Evolutionary conservation across 2,329 filamentous ascomycete species (phyloP), one percentile per base, ranked within the genome.

Genomic region (Catunica adiposa): DNA sequence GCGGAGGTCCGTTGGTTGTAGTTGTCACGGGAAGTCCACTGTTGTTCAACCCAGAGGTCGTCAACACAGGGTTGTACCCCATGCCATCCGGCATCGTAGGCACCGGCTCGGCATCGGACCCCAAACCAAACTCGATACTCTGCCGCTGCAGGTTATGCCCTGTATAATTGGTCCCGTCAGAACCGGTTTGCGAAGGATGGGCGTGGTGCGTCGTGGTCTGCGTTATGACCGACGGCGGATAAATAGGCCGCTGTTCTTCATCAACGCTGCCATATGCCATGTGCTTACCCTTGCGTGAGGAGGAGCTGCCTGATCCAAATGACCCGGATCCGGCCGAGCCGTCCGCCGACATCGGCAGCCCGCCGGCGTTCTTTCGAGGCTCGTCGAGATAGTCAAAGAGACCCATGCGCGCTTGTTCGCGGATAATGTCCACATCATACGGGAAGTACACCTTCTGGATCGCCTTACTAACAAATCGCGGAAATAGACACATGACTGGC

Each of bases 381-480:
- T 64, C 62, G 2, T 66, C 66, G 52, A 90, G 74, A 63, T 88
- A 79, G 61, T 84, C 80, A 66, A 94, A 97, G 64, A 83, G 82
- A 62, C 92, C 92, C 70, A 82, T 75, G 26, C 79, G 79, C 59
- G 94, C 81, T 71, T 97, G 89, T 68, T 98, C 92, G 51, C 92
- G 87, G 64, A 98, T 82, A 61, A 98, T 94, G 66, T 98, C 92
- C 58, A 96, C 83, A 64, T 98, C 92, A 62, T 84, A 83, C 3
- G 92, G 92, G 68, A 84, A 86, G 70, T 89, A 97, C 55, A 95
- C 85, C 70, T 98, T 98, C 68, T 97, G 92, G 52, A 92, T 70
- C 31, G 83, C 75, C 71, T 98, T 98, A 71, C 86, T 76, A 51
- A 80, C 78, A 67, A 97, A 95, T 25, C 92, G 83, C 9, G 92